Evolutionary conservation across 2,329 filamentous ascomycete genomes (phyloP).

Genomic region (Cladosporium sp.): DNA sequence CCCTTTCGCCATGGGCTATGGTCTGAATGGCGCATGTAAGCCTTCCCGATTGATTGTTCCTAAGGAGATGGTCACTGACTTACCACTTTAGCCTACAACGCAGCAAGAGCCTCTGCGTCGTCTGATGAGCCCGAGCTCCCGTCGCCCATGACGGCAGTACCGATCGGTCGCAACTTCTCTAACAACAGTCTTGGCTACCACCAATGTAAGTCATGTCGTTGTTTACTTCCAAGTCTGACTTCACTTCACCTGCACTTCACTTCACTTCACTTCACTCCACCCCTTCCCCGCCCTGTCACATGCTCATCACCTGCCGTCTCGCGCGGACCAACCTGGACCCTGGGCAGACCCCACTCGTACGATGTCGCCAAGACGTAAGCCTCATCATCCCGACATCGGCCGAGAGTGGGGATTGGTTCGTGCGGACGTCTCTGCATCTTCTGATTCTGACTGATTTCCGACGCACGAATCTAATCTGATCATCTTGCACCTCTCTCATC

Average conservation of each 20-base stretch:
- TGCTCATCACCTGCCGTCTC: too few relatives aligned
- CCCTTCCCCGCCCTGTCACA: background rate
- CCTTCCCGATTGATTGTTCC: too few relatives aligned
- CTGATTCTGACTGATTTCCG: slow-evolving; percentile 4
- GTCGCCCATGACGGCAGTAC: background rate
- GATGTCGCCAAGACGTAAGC: slow-evolving; percentile 8
- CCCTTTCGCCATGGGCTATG: background rate
- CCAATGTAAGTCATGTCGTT: too few relatives aligned
- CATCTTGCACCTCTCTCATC: slow-evolving; percentile 19
- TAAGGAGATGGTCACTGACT: too few relatives aligned
- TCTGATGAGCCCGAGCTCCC: background rate
- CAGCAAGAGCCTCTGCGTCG: too few relatives aligned
- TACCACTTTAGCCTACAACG: too few relatives aligned
- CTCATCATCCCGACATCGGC: slow-evolving; percentile 10
- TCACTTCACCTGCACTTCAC: too few relatives aligned
- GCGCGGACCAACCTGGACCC: too few relatives aligned
- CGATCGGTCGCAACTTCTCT: background rate
- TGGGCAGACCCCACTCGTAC: slow-evolving; percentile 8
- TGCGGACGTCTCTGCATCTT: background rate
- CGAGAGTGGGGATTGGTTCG: slow-evolving; percentile 4
- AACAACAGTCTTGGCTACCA: too few relatives aligned
- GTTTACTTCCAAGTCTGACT: too few relatives aligned
- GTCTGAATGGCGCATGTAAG: background rate
- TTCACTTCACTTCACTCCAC: background rate
- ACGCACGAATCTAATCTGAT: slow-evolving; percentile 25